Evolutionary conservation across 805 yeast genomes (phyloP).

Genomic region (Cyberlindnera petersonii): DNA sequence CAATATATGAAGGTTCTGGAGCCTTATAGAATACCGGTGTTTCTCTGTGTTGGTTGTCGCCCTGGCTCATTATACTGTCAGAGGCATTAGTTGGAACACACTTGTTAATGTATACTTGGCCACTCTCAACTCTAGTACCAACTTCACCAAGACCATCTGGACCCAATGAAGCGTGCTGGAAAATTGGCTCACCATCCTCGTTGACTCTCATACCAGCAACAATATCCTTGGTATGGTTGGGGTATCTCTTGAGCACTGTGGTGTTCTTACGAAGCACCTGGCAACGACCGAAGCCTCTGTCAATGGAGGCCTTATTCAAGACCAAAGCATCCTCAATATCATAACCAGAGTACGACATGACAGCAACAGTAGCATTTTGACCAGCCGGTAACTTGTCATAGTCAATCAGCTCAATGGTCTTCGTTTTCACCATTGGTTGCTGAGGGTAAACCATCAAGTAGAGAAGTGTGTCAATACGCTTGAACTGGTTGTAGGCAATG

Average conservation of each 20-base stretch:
- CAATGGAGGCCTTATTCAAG: conserved; percentile 86
- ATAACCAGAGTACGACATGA: conserved; percentile 97
- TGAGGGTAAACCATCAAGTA: conserved; percentile 98
- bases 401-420: conserved; percentile 90
- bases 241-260: conserved; percentile 82
- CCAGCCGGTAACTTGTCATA: conserved; percentile 98
- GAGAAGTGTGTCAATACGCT: conserved; percentile 89
- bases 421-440: conserved; percentile 98
- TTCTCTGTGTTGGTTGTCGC: conserved; percentile 66
- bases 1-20: conserved; percentile 93
- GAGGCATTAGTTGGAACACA: conserved; percentile 85
- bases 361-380: conserved; percentile 98
- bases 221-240: conserved; percentile 89
- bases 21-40: conserved; percentile 90
- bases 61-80: conserved; percentile 39
- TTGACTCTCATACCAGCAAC: conserved; percentile 89
- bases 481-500: conserved; percentile 93
- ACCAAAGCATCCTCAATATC: conserved; percentile 99
- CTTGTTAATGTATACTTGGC: conserved; percentile 92
- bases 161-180: conserved; percentile 83
- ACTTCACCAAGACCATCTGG: conserved; percentile 97
- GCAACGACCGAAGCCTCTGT: conserved; percentile 97
- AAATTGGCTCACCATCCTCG: conserved; percentile 74
- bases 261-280: conserved; percentile 93
- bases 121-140: conserved; percentile 84